Percentiles rank a stretch among this genome's conserved stretches.
phyloP scores from a whole-genome alignment of 1,284 basidiomycete species.

The Pseudozyma thailandica region DNA sequence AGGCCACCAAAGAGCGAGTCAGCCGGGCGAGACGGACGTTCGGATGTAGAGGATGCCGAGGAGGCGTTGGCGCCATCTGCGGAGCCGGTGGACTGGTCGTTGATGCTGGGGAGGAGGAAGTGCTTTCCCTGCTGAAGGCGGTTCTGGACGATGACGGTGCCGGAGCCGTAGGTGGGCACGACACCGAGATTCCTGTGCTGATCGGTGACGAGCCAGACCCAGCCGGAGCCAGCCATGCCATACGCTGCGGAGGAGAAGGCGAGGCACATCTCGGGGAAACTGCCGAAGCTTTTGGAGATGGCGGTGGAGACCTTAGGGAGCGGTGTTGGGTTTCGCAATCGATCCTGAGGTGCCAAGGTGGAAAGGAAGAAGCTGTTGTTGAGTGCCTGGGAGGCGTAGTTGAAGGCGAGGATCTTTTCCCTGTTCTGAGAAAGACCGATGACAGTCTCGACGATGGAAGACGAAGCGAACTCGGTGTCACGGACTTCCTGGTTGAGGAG shows the following conservation, averaged over 20 bases:
- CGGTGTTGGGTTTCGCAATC: constrained; percentile 37
- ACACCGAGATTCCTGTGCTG: constrained; percentile 75
- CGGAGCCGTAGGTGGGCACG: constrained; percentile 86
- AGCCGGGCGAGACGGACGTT: constrained; percentile 24
- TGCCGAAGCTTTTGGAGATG: constrained; percentile 74
- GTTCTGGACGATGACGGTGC: constrained; percentile 80
- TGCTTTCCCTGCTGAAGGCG: constrained; percentile 52
- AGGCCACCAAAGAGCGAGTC: constrained; percentile 37
- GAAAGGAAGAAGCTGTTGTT: constrained; percentile 97
- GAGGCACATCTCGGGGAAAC: constrained; percentile 78
- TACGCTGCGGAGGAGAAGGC: constrained; percentile 79
- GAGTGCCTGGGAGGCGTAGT: constrained; percentile 88
- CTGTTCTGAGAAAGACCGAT: constrained; percentile 77
- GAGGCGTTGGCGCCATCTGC: constrained; percentile 31
- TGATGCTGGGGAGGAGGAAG: constrained; percentile 52
- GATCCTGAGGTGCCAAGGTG: constrained; percentile 70
- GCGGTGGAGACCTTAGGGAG: constrained; percentile 69
- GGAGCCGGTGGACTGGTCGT: constrained; percentile 50
- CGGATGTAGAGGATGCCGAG: constrained; percentile 55
- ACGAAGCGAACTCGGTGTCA: constrained; percentile 74
- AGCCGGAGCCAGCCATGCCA: constrained; percentile 82
- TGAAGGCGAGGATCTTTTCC: constrained; percentile 80
- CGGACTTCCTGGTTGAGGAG: constrained; percentile 66
- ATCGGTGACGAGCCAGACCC: constrained; percentile 86
- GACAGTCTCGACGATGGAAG: constrained; percentile 79